Conservation (phyloP, 1,284 basidiomycete genomes). For the Ganoderma sinense region DNA sequence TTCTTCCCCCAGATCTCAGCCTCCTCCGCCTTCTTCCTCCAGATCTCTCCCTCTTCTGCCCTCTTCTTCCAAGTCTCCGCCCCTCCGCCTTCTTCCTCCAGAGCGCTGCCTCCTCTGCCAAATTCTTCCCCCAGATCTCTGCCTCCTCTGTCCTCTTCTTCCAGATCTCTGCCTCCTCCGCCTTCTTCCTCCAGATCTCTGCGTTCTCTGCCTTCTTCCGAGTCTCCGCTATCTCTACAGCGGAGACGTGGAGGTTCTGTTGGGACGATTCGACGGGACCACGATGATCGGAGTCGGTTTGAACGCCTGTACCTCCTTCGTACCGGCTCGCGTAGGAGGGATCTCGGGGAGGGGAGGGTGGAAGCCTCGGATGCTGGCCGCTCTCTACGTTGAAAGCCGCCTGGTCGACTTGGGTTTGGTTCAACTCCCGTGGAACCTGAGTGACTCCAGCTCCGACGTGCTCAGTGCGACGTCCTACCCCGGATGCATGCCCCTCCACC, state of each 20-base stretch:
- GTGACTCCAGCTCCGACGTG: too few species aligned
- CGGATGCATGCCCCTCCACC: too few species aligned
- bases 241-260: slow-evolving; percentile 27
- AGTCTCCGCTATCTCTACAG: background rate
- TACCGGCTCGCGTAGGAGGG: background rate
- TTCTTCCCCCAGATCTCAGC: too few species aligned
- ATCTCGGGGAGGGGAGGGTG: background rate
- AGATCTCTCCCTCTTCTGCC: background rate
- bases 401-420: background rate
- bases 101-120: too few species aligned
- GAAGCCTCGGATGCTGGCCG: background rate
- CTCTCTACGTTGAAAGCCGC: background rate
- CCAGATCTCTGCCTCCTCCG: background rate
- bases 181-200: too few species aligned
- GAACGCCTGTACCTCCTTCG: background rate
- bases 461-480: too few species aligned
- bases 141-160: background rate
- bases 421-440: too few species aligned
- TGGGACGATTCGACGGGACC: background rate
- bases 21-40: too few species aligned
- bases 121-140: too few species aligned
- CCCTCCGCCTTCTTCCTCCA: background rate
- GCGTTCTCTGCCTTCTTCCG: too few species aligned
- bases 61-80: background rate
- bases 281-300: background rate